Evolutionary conservation across 495 filamentous ascomycete species (phyloP).

Genomic region (Podospora pseudopauciseta): DNA sequence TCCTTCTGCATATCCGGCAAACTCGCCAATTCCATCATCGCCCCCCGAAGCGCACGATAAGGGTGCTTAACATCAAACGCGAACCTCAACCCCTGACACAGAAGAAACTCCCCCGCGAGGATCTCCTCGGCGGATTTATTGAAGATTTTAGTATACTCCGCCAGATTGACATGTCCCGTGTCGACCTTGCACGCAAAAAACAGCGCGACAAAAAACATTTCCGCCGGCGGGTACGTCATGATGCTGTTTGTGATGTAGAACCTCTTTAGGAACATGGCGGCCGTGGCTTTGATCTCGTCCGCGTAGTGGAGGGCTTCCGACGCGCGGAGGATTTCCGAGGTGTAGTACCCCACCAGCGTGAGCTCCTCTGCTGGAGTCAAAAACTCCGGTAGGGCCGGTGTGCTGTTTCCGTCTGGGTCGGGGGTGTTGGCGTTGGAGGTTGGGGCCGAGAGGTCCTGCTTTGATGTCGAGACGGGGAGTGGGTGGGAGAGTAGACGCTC

Average conservation of each 20-base stretch:
- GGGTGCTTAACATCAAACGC: constrained; percentile 91
- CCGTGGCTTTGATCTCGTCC: constrained; percentile 81
- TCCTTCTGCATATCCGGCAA: constrained; percentile 42
- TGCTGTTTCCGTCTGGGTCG: constrained; percentile 25
- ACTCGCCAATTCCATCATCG: constrained; percentile 69
- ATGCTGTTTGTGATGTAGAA: constrained; percentile 93
- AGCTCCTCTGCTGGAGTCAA: constrained; percentile 76
- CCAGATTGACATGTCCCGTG: constrained; percentile 69
- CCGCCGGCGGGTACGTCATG: constrained; percentile 89
- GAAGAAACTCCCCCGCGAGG: constrained; percentile 81
- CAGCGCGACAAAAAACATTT: constrained; percentile 78
- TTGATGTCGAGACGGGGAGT: constrained; percentile 15
- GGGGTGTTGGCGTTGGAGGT: constrained; percentile 35
- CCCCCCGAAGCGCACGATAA: constrained; percentile 80
- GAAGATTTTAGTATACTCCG: constrained; percentile 58
- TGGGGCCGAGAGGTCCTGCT: constrained; percentile 30
- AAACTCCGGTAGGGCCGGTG: constrained; percentile 57
- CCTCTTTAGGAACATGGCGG: constrained; percentile 83
- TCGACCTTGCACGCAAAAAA: constrained; percentile 94
- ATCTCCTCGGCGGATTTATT: constrained; percentile 64
- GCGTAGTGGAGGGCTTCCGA: constrained; percentile 74
- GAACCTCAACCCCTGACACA: constrained; percentile 91
- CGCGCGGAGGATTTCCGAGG: constrained; percentile 66
- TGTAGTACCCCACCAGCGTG: constrained; percentile 75
- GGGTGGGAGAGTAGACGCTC: constrained; percentile 29